Evolutionary conservation across 2,329 filamentous ascomycete genomes (phyloP).

Genomic region (Pestalotiopsis fici): DNA sequence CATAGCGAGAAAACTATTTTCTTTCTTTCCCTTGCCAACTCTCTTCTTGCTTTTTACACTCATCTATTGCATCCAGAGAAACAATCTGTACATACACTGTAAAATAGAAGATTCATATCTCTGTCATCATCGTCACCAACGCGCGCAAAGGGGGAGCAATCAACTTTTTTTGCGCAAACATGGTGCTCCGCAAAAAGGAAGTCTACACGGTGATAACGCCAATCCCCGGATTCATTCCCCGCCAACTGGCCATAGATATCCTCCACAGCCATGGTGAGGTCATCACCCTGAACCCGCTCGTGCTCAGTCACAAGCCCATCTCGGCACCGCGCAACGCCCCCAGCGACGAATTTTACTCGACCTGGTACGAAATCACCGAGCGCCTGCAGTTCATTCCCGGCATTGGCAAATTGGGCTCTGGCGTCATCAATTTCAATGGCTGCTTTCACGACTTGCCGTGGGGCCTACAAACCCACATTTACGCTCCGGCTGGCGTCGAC

Average conservation of each 20-base stretch:
- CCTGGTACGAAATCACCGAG: slow-evolving; percentile 74
- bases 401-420: slow-evolving; percentile 63
- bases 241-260: slow-evolving; percentile 72
- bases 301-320: slow-evolving; percentile 64
- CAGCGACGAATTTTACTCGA: slow-evolving; percentile 71
- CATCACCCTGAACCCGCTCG: slow-evolving; percentile 70
- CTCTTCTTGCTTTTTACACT: neutral
- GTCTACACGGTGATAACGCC: slow-evolving; percentile 70
- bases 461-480: slow-evolving; percentile 72
- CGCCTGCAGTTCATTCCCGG: slow-evolving; percentile 70
- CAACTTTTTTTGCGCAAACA: slow-evolving; percentile 19
- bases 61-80: neutral
- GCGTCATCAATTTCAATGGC: slow-evolving; percentile 68
- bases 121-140: neutral
- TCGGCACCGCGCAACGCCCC: slow-evolving; percentile 67
- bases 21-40: neutral
- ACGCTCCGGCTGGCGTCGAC: slow-evolving; percentile 67
- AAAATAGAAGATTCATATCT: neutral
- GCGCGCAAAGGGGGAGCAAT: neutral
- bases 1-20: neutral
- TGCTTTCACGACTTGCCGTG: slow-evolving; percentile 74
- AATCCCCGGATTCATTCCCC: slow-evolving; percentile 69
- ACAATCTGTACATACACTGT: neutral
- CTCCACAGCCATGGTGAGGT: slow-evolving; percentile 71
- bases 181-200: slow-evolving; percentile 63